Evolutionary conservation across 345 rosid species (phyloP).

Genomic region (Hibiscus mutabilis): DNA sequence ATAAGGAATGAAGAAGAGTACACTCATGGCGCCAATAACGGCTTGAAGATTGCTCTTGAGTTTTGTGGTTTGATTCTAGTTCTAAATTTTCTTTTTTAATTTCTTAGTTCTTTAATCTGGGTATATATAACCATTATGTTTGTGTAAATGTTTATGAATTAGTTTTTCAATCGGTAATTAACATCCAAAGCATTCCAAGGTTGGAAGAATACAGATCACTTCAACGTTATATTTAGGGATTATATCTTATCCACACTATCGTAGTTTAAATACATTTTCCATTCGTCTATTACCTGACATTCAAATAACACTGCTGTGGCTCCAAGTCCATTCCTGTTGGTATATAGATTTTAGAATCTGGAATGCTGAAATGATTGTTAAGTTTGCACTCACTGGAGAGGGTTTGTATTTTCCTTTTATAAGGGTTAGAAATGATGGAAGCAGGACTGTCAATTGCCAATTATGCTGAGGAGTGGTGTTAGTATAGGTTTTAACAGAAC

Average conservation of each 20-base stretch:
- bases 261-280: background rate
- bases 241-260: no score
- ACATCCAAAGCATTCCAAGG: background rate
- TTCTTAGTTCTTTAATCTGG: background rate
- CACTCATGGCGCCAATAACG: slow-evolving; percentile 67
- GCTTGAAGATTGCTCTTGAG: slow-evolving; percentile 72
- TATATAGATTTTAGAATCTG: no score
- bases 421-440: slow-evolving; percentile 4
- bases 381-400: background rate
- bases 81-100: background rate
- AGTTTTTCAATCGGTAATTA: background rate
- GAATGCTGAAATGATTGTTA: background rate
- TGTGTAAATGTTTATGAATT: background rate
- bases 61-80: slow-evolving; percentile 53
- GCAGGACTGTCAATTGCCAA: background rate
- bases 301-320: background rate
- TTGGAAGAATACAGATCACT: background rate
- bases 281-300: background rate
- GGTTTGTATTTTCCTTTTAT: background rate
- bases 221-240: background rate
- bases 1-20: slow-evolving; percentile 80
- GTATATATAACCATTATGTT: background rate
- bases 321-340: no score
- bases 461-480: background rate
- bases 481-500: background rate